Evolutionary conservation across 2,329 filamentous ascomycete species (phyloP).

Genomic region (Alternaria conjuncta): DNA sequence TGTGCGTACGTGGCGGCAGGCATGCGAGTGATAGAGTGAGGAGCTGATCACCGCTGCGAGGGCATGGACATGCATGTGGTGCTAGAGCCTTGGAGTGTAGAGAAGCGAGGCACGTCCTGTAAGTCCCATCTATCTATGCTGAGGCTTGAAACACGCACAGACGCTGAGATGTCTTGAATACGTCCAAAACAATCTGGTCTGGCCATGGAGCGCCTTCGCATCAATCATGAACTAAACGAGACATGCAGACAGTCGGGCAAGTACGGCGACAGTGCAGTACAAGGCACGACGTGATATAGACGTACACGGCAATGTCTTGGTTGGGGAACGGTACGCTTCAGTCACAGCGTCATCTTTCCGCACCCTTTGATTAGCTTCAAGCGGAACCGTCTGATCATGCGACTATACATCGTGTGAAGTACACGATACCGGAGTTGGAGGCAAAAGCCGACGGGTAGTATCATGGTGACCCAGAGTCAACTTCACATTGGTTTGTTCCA

Average conservation of each 20-base stretch:
- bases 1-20: conserved; percentile 15
- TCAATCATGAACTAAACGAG: background rate
- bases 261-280: conserved; percentile 2
- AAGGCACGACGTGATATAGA: conserved; percentile 4
- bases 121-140: background rate
- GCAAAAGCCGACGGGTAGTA: background rate
- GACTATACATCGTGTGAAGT: conserved; percentile 7
- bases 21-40: conserved; percentile 12
- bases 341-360: conserved; percentile 1
- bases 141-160: background rate
- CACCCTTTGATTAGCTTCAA: background rate
- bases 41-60: conserved; percentile 13
- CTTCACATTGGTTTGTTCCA: conserved; percentile 35
- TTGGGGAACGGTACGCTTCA: background rate
- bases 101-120: background rate
- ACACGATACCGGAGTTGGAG: conserved; percentile 5
- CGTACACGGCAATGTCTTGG: conserved; percentile 7
- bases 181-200: background rate
- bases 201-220: background rate
- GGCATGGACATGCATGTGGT: conserved; percentile 6
- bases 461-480: conserved; percentile 20
- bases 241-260: background rate
- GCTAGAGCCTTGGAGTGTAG: background rate
- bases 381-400: conserved; percentile 11
- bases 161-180: background rate